These are phyloP conservation scores for Thelonectria rubi DNA, from an alignment of 2,329 filamentous ascomycete species.

Conservation along the genomic window DNA sequence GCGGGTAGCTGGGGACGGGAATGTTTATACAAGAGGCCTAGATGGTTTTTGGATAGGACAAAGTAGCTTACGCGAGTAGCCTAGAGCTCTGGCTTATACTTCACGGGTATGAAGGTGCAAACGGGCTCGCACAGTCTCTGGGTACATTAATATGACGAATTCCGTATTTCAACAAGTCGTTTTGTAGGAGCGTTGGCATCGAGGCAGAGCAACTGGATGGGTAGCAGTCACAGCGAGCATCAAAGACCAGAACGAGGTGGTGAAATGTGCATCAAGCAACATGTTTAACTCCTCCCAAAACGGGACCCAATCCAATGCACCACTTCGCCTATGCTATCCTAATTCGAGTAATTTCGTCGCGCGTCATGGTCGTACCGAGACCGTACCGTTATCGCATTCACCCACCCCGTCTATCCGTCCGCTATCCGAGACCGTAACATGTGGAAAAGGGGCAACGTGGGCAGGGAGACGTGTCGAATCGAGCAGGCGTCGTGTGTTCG, in stretches of 20 bases:
- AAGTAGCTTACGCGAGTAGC: constrained; percentile 36
- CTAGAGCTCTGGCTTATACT: constrained; percentile 43
- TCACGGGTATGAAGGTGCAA: constrained; percentile 48
- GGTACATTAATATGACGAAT: constrained; percentile 46
- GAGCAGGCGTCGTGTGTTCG: background rate
- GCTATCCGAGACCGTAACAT: background rate
- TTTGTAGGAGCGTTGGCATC: background rate
- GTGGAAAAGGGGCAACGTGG: background rate
- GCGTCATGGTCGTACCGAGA: constrained; percentile 14
- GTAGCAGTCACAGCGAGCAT: constrained; percentile 19
- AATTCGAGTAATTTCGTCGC: constrained; percentile 31
- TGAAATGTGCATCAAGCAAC: constrained; percentile 30
- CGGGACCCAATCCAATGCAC: constrained; percentile 34
- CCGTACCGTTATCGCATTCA: constrained; percentile 3
- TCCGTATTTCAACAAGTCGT: constrained; percentile 3
- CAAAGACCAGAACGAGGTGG: background rate
- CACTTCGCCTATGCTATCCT: constrained; percentile 43
- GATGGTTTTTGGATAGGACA: constrained; percentile 32
- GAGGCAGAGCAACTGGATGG: background rate
- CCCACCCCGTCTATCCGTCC: background rate
- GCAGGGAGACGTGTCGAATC: background rate
- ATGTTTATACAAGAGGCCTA: constrained; percentile 36
- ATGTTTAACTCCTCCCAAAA: constrained; percentile 28
- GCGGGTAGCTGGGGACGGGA: constrained; percentile 4
- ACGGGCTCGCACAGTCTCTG: constrained; percentile 62